phyloP scores from a whole-genome alignment of 164 flowering plant genomes.

The Cinnamomum chago region DNA sequence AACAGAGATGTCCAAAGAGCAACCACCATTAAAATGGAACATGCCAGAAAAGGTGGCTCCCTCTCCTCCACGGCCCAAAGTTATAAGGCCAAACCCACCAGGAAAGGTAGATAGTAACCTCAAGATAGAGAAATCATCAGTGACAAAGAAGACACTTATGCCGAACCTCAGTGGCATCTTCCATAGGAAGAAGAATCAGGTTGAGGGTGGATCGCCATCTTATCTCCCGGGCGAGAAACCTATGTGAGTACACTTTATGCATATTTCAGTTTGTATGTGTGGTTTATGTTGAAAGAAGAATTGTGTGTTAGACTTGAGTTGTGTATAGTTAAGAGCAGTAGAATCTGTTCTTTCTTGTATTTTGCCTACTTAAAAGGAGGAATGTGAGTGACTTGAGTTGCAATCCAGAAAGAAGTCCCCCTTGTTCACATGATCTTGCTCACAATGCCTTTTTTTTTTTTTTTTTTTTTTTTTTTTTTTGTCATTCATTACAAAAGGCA shows the following conservation, averaged over 20 bases:
- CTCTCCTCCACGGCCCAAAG: not conserved
- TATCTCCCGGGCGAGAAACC: constrained; percentile 69
- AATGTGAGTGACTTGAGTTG: too few species aligned
- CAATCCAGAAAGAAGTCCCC: too few species aligned
- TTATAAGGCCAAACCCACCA: constrained; percentile 27
- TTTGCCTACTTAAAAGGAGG: too few species aligned
- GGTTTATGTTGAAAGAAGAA: not conserved
- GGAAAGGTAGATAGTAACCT: constrained; percentile 24
- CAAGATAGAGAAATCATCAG: constrained; percentile 48
- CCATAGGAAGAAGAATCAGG: constrained; percentile 58
- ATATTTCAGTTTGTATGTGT: not conserved
- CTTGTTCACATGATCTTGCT: too few species aligned
- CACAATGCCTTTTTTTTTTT: too few species aligned
- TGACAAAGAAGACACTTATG: constrained; percentile 52
- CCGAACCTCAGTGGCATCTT: constrained; percentile 70
- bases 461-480: too few species aligned
- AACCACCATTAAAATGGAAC: constrained; percentile 39
- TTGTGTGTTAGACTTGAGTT: too few species aligned
- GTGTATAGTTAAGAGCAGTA: too few species aligned
- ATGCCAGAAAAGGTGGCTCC: not conserved
- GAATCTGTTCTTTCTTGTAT: too few species aligned
- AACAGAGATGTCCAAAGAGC: constrained; percentile 30
- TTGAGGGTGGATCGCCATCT: constrained; percentile 61
- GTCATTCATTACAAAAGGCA: too few species aligned
- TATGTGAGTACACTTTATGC: constrained; percentile 20